Evolutionary conservation across 306 rosid genomes (phyloP).

Genomic region (Pyrus communis): DNA sequence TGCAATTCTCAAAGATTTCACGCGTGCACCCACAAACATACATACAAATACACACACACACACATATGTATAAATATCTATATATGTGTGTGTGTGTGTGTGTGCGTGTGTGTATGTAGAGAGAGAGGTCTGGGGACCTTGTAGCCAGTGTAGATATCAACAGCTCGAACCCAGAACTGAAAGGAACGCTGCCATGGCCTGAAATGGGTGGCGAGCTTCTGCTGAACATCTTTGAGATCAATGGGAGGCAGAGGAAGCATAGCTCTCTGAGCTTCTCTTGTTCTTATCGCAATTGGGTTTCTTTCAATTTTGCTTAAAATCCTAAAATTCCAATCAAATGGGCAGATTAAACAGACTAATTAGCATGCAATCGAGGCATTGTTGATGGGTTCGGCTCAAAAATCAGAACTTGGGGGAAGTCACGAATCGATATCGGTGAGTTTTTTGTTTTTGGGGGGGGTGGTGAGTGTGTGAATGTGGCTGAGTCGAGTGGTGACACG

Average conservation of each 20-base stretch:
- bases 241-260: conserved; percentile 69
- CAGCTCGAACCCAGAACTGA: conserved; percentile 86
- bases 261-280: not conserved
- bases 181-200: conserved; percentile 86
- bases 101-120: too few relatives aligned
- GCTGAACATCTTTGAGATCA: conserved; percentile 49
- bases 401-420: too few relatives aligned
- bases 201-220: conserved; percentile 43
- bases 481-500: not conserved
- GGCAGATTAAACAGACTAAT: not conserved
- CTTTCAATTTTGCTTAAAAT: not conserved
- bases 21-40: not conserved
- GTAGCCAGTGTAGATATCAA: conserved; percentile 80
- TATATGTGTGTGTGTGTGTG: too few relatives aligned
- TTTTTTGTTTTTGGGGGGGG: not conserved
- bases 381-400: too few relatives aligned
- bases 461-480: not conserved
- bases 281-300: not conserved
- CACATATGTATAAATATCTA: too few relatives aligned
- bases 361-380: not conserved
- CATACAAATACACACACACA: not conserved
- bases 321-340: not conserved
- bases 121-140: conserved; percentile 39
- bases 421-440: not conserved
- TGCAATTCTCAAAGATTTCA: too few relatives aligned